Percentiles rank a stretch among this genome's conserved stretches.
These are phyloP conservation scores for Theileria orientalis DNA, from an alignment of 169 alveolate species.

Conservation along the genomic window DNA sequence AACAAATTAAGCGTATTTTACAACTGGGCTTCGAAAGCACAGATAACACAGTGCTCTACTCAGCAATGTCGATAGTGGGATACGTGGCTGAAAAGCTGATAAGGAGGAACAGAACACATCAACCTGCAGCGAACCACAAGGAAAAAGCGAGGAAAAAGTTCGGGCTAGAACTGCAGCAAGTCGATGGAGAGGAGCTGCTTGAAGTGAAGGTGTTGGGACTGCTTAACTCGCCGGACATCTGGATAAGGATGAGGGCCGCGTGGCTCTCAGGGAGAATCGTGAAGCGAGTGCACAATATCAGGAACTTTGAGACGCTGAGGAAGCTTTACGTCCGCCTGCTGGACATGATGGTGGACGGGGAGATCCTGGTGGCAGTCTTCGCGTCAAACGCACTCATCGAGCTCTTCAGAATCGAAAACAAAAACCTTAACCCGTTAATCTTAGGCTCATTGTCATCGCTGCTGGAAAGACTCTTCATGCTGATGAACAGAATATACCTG, in stretches of 20 bases:
- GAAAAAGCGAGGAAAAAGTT: background rate
- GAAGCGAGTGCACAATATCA: slow-evolving; percentile 14
- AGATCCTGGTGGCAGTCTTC: slow-evolving; percentile 51
- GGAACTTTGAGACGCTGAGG: slow-evolving; percentile 33
- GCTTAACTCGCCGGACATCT: slow-evolving; percentile 34
- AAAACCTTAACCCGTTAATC: slow-evolving; percentile 36
- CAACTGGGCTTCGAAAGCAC: background rate
- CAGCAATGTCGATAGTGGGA: slow-evolving; percentile 18
- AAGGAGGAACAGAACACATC: background rate
- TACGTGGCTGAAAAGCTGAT: slow-evolving; percentile 19
- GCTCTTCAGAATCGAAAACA: slow-evolving; percentile 32
- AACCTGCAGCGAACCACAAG: background rate
- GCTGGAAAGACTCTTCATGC: slow-evolving; percentile 39
- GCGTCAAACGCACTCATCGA: slow-evolving; percentile 51
- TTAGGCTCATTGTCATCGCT: slow-evolving; percentile 34
- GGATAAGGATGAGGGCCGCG: slow-evolving; percentile 56
- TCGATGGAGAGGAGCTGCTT: slow-evolving; percentile 54
- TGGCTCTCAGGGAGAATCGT: slow-evolving; percentile 61
- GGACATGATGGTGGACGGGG: slow-evolving; percentile 35
- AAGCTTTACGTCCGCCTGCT: slow-evolving; percentile 34
- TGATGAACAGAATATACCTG: slow-evolving; percentile 57
- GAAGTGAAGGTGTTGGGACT: slow-evolving; percentile 20
- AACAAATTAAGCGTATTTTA: slow-evolving; percentile 1
- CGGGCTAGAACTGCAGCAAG: background rate
- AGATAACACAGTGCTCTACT: slow-evolving; percentile 7